Evolutionary conservation across 768 basidiomycete species (phyloP).

Genomic region (Amanita molliuscula): DNA sequence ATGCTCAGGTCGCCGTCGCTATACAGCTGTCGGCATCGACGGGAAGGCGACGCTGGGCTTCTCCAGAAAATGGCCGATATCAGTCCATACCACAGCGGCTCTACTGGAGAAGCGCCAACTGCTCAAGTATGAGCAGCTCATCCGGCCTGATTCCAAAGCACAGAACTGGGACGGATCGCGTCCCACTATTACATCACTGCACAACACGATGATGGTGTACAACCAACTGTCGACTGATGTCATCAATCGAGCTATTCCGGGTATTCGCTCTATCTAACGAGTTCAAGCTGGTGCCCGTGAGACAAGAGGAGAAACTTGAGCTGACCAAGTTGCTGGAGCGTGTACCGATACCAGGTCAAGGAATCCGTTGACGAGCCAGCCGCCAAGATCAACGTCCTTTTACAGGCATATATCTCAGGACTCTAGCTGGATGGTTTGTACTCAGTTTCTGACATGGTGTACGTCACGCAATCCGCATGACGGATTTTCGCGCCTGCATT

Average conservation of each 20-base stretch:
- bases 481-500: slow-evolving; percentile 95
- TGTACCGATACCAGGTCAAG: slow-evolving; percentile 95
- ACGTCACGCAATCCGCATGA: slow-evolving; percentile 94
- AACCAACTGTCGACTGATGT: slow-evolving; percentile 90
- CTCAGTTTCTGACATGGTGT: slow-evolving; percentile 91
- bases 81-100: slow-evolving; percentile 84
- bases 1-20: slow-evolving; percentile 86
- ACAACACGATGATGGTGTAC: slow-evolving; percentile 93
- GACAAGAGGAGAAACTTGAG: slow-evolving; percentile 87
- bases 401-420: slow-evolving; percentile 91
- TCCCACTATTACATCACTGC: slow-evolving; percentile 94
- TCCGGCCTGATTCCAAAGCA: slow-evolving; percentile 85
- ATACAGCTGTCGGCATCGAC: slow-evolving; percentile 83
- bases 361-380: slow-evolving; percentile 94
- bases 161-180: slow-evolving; percentile 89
- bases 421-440: slow-evolving; percentile 90
- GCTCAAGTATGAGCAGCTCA: slow-evolving; percentile 85
- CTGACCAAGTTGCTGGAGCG: slow-evolving; percentile 83
- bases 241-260: slow-evolving; percentile 82
- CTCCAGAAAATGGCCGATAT: slow-evolving; percentile 94
- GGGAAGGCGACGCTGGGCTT: slow-evolving; percentile 71
- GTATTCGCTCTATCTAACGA: slow-evolving; percentile 95
- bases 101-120: slow-evolving; percentile 90
- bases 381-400: slow-evolving; percentile 92
- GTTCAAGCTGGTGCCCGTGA: slow-evolving; percentile 84